Evolutionary conservation across 495 filamentous ascomycete species (phyloP).

Genomic region (Cenococcum geophilum): DNA sequence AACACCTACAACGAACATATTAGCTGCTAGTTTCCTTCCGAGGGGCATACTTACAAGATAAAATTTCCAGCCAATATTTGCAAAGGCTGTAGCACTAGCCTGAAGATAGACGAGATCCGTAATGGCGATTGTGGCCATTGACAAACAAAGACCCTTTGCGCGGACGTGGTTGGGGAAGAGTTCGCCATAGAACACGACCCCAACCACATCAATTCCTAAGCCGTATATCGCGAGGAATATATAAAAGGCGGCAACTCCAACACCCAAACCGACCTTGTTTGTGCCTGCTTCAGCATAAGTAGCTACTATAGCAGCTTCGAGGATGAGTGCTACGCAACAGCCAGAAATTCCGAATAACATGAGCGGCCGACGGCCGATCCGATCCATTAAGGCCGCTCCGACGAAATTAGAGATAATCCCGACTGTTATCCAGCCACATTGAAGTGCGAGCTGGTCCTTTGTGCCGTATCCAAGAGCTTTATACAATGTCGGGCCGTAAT

Average conservation of each 20-base stretch:
- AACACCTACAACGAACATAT: constrained; percentile 26
- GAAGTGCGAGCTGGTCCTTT: constrained; percentile 27
- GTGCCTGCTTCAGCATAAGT: constrained; percentile 19
- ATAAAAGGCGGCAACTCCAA: constrained; percentile 24
- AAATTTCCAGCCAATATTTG: constrained; percentile 50
- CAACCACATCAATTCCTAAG: constrained; percentile 30
- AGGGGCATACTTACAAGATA: constrained; percentile 30
- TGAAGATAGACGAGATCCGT: constrained; percentile 35
- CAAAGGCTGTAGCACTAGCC: constrained; percentile 45
- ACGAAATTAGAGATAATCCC: constrained; percentile 28
- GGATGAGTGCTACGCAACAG: constrained; percentile 24
- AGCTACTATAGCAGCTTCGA: constrained; percentile 30
- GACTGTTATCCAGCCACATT: constrained; percentile 31
- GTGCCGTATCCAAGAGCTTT: constrained; percentile 28
- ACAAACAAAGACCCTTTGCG: constrained; percentile 58
- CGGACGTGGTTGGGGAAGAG: constrained; percentile 59
- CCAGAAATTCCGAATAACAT: constrained; percentile 30
- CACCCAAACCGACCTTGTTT: constrained; percentile 22
- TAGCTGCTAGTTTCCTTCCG: neutral
- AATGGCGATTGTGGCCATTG: constrained; percentile 58
- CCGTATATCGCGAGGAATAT: constrained; percentile 27
- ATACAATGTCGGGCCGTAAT: constrained; percentile 33
- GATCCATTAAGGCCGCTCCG: constrained; percentile 28
- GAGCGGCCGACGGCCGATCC: constrained; percentile 29
- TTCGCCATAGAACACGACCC: constrained; percentile 44